Conservation (phyloP, 2,329 filamentous ascomycete species). For the Aspergillus quadrilineatus region DNA sequence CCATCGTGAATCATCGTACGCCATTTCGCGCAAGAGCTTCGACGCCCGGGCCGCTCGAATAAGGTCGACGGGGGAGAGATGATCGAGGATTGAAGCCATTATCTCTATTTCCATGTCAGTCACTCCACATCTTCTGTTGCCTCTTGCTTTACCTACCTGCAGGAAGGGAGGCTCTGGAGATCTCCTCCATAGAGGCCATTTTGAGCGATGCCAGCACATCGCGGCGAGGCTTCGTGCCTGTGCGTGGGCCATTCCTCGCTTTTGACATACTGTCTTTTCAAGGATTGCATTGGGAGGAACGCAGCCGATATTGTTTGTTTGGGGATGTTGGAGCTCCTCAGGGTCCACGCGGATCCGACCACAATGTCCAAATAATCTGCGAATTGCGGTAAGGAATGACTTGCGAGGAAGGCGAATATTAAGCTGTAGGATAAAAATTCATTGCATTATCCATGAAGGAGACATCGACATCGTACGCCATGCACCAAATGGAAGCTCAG, state of each 20-base stretch:
- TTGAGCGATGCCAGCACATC: slow-evolving; percentile 73
- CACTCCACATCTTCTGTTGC: neutral
- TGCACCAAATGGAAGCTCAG: neutral
- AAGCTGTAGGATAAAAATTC: neutral
- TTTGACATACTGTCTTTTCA: slow-evolving; percentile 45
- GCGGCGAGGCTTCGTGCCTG: slow-evolving; percentile 39
- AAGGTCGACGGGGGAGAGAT: slow-evolving; percentile 80
- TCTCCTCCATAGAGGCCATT: slow-evolving; percentile 71
- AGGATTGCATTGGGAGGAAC: slow-evolving; percentile 29
- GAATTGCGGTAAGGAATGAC: slow-evolving; percentile 11
- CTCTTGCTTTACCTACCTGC: slow-evolving; percentile 59
- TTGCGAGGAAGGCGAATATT: neutral
- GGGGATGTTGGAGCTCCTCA: slow-evolving; percentile 12
- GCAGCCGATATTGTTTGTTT: slow-evolving; percentile 4
- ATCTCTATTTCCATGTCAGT: slow-evolving; percentile 64
- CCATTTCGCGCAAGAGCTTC: slow-evolving; percentile 90
- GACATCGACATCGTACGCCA: neutral
- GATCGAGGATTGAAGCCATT: slow-evolving; percentile 81
- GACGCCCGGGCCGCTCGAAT: slow-evolving; percentile 82
- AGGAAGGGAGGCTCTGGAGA: slow-evolving; percentile 74
- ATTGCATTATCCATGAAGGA: neutral
- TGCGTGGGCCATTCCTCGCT: slow-evolving; percentile 45
- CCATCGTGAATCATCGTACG: slow-evolving; percentile 97
- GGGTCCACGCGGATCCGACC: slow-evolving; percentile 6
- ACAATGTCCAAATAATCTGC: slow-evolving; percentile 3